Base-by-base conservation (phyloP, 2,329 filamentous ascomycete genomes). In the Annulohypoxylon truncatum region DNA sequence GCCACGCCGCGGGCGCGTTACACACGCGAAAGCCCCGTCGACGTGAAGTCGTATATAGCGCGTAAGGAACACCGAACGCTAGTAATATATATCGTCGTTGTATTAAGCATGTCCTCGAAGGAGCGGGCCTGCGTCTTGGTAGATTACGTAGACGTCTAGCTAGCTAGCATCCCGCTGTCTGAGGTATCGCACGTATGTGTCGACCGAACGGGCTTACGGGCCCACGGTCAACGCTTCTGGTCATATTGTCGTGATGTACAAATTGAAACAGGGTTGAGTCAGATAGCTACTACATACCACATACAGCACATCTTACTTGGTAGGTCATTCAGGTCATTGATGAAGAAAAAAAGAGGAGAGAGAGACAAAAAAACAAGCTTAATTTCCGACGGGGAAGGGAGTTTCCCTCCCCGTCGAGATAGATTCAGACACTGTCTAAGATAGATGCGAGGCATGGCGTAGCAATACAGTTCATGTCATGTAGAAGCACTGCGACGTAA, bases 391-490 rank as follows among this genome's bases (percentile, higher is more conserved):
- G 67, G 56, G 47, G 53, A 44, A 61, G 57, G 60, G 56, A 26
- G 31, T 59, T 52, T 50, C 44, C 38, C 29, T 52, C 46, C 58
- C 46, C 55, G 54, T 33, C 38, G 31, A 46, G 22, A 28, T 40
- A 38, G 12, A 26, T 38, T 40, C 7, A 48, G 13, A 48, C 24
- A 48, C 33, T 42, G 53, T 60, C 55, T 61, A 18, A 38, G 59
- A 51, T 66, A 31, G 59, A 51, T 63, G 61, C 40, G 54, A 51
- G 57, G 66, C 59, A 66, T 69, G 62, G 58, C 55, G 60, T 55
- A 33, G 42, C 29, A 28, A 28, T 46, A 24, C 52, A 22, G 54
- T 58, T 48, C 53, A 55, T 59, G 62, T 42, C 50, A 51, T 61
- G 60, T 60, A 53, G 5, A 57, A 38, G 60, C 60, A 28, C 48